Evolutionary conservation across 2,329 filamentous ascomycete species (phyloP), one percentile per base, ranked within the genome.

Genomic region (Penicillium sp.): DNA sequence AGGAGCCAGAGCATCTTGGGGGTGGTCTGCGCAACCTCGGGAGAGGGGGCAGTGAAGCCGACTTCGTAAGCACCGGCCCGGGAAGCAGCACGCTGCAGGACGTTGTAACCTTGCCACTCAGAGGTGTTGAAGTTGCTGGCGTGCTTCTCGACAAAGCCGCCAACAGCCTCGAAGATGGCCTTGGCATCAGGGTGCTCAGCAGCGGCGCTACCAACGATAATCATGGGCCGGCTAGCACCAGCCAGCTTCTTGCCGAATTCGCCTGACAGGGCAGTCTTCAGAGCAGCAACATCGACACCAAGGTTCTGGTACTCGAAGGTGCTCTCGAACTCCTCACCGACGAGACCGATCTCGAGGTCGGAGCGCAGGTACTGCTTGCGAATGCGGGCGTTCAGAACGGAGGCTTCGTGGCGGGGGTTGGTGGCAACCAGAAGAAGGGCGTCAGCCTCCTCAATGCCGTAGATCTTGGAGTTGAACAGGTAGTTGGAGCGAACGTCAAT

Each of bases 71-170:
- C 95, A 76, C 93, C 95, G 40, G 91, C 91, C 70, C 94, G 90
- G 65, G 95, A 97, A 62, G 95, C 95, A 65, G 92, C 91, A 68
- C 94, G 89, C 81, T 99, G 95, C 56, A 99, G 89, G 64, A 99
- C 89, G 78, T 97, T 99, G 86, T 94, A 99, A 63, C 94, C 95
- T 78, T 97, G 95, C 93, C 96, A 98, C 78, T 97, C 93, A 19
- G 88, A 83, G 6, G 91, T 97, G 74, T 87, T 83, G 84, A 99
- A 97, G 83, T 89, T 96, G 70, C 86, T 84, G 66, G 92, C 89
- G 80, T 97, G 90, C 87, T 97, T 97, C 75, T 97, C 93, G 42
- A 97, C 91, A 75, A 98, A 99, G 65, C 85, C 79, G 69, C 94
- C 94, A 61, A 99, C 87, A 47, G 89, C 89, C 84, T 98, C 94